phyloP scores from a whole-genome alignment of 306 rosid species.

The Quercus ilex region DNA sequence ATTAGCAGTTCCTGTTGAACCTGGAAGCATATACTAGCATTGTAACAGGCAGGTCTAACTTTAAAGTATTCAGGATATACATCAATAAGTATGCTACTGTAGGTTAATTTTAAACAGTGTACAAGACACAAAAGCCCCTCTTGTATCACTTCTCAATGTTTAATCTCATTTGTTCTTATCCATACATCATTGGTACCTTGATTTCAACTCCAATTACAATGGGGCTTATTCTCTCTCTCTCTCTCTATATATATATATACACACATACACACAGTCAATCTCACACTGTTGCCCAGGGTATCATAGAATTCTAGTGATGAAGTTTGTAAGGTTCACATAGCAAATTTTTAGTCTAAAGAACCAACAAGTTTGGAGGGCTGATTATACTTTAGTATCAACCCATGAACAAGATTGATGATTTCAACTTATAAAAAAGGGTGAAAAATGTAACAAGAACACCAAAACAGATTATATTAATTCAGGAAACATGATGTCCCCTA shows the following conservation, averaged over 20 bases:
- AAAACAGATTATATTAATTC: neutral
- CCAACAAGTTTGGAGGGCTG: neutral
- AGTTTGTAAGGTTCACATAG: neutral
- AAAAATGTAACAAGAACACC: neutral
- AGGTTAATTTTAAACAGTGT: neutral
- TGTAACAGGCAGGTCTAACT: neutral
- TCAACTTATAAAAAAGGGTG: neutral
- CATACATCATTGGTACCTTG: neutral
- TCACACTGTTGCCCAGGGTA: neutral
- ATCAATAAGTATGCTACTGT: neutral
- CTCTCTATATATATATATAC: neutral
- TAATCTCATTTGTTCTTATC: neutral
- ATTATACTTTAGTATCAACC: neutral
- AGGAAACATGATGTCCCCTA: neutral
- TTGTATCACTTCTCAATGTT: neutral
- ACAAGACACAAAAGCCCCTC: neutral
- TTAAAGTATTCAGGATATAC: neutral
- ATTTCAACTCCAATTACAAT: neutral
- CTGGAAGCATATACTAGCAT: conserved; percentile 39
- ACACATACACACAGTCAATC: neutral
- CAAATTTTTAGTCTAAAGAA: neutral
- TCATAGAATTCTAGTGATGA: neutral
- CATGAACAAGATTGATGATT: neutral
- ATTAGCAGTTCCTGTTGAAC: conserved; percentile 26
- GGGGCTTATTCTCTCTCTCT: neutral